Base-by-base conservation (phyloP, 257 asterid species). In the Salvia miltiorrhiza region DNA sequence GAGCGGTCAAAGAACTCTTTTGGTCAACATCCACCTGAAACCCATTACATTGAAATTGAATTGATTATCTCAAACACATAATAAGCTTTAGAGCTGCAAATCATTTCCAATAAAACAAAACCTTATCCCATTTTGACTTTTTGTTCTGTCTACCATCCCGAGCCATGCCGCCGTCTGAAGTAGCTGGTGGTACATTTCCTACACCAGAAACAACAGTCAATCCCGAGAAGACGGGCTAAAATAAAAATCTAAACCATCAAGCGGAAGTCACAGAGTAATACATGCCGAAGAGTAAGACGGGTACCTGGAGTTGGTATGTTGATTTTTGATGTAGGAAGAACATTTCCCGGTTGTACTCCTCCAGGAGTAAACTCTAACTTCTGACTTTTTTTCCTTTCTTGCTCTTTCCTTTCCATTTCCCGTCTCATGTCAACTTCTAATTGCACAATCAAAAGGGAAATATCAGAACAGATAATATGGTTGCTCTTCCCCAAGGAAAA, bases 121-220 rank as follows among this genome's bases (percentile, higher is more conserved):
- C 99, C 98, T 89, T 94, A 78, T 94, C 99, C 99, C 99, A 94
- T 81, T 94, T 94, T 33, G 99, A 94, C 81, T 86, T 94, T 78
- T 94, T 94, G 82, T 84, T 91, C 75, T 79, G 93, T 71, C 99
- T 87, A 63, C 92, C 90, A 64, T 94, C 97, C 73, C 95, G 88
- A 49, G 83, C 60, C 64, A 77, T 73, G 71, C 62, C 71, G 71
- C 62, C 71, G 70, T 88, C 95, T 4, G 75, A 68, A 26, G 80
- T 50, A 48, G 82, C 77, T 9, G 83, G 77, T 21, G 82, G 60
- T 67, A 69, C 57, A 72, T 76, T 84, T 69, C 61, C 63, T 57
- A 79, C 81, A 60, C 77, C 77, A 17, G 76, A 50, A 50, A 64
- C 77, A 44, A 79, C 67, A 57, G 80, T 4, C 55, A 67, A 54